Base-by-base conservation (phyloP, 1,284 basidiomycete species). In the Rhodotorula glutinis region DNA sequence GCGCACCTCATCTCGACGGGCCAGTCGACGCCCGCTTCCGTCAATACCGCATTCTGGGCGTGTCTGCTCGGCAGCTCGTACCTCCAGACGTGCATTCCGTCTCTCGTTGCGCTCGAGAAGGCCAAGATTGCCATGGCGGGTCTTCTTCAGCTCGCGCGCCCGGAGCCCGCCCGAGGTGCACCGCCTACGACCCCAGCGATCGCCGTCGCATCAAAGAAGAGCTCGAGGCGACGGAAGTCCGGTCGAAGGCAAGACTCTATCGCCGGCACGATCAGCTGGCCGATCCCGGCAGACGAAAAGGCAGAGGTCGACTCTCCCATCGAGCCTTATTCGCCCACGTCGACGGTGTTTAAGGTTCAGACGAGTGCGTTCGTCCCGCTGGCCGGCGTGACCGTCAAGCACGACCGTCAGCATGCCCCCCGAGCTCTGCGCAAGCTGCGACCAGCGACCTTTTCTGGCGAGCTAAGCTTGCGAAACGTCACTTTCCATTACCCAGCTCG, bases 11-110 rank as follows among this genome's bases (percentile, higher is more conserved):
- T 98, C 19, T 81, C 86, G 30, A 83, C 87, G 25, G 89, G 89
- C 8, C 85, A 83, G 66, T 82, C 86, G 60, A 81, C 81, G 2
- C 82, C 89, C 0, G 91, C 90, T 7, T 84, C 88, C 57, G 90
- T 98, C 71, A 93, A 94, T 87, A 88, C 90, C 40, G 92, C 95
- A 55, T 98, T 98, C 78, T 98, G 94, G 92, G 91, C 94, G 0
- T 92, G 91, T 77, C 82, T 98, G 54, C 88, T 97, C 64, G 92
- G 91, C 0, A 89, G 88, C 5, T 87, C 84, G 75, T 91, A 91
- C 77, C 79, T 97, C 9, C 92, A 96, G 77, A 86, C 88, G 83
- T 86, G 87, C 75, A 86, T 97, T 9, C 90, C 91, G 0, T 86
- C 89, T 62, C 81, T 94, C 67, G 87, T 90, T 63, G 80, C 83